These are phyloP conservation scores for Tulasnella sp. DNA, from an alignment of 768 basidiomycete genomes.

Conservation along the genomic window DNA sequence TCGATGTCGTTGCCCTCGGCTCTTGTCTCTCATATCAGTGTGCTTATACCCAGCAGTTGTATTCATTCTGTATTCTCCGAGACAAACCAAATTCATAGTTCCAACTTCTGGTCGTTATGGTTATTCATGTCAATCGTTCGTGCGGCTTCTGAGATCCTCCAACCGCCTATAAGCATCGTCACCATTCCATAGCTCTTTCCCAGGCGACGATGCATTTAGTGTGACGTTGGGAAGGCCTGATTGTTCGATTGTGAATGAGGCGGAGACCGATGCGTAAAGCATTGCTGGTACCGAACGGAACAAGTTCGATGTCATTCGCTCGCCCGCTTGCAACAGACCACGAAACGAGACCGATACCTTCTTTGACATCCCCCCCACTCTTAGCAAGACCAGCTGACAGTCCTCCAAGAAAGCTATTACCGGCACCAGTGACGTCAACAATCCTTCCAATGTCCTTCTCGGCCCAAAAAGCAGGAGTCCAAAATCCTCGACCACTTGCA, in stretches of 20 bases:
- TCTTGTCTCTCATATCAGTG: neutral
- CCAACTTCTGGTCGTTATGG: neutral
- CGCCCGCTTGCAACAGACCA: neutral
- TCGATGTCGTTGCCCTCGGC: neutral
- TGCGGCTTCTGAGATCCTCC: conserved; percentile 31
- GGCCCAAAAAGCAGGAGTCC: conserved; percentile 76
- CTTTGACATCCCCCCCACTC: conserved; percentile 54
- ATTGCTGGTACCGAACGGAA: conserved; percentile 46
- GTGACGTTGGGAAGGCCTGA: conserved; percentile 62
- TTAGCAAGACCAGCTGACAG: conserved; percentile 67
- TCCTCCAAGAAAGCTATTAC: conserved; percentile 84
- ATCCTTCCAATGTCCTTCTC: conserved; percentile 47
- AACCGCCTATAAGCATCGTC: conserved; percentile 49
- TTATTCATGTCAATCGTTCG: conserved; percentile 36
- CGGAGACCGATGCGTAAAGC: conserved; percentile 73
- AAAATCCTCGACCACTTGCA: conserved; percentile 42
- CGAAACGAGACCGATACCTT: conserved; percentile 49
- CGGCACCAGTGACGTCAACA: conserved; percentile 88
- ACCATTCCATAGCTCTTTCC: conserved; percentile 60
- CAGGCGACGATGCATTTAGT: conserved; percentile 30
- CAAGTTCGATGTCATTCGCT: conserved; percentile 23
- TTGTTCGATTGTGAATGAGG: conserved; percentile 81
- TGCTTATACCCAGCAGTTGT: conserved; percentile 17
- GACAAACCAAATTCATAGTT: neutral
- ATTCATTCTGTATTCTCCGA: neutral